Conservation (phyloP, 2,329 filamentous ascomycete species). For the Diaporthe citriasiana region DNA sequence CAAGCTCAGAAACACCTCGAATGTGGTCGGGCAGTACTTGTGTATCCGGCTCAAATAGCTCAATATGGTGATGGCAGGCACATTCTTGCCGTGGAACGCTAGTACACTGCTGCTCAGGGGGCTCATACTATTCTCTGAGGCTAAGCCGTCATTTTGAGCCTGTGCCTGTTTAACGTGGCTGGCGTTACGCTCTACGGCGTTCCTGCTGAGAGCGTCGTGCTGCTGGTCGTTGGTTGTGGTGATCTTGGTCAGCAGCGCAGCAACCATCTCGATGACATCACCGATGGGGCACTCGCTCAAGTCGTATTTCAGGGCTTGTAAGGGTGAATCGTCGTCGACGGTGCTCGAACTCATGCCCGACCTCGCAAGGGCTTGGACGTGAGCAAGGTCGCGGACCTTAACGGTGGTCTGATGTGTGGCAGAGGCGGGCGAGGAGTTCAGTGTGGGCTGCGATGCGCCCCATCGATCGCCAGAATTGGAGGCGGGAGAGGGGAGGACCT, state of each 20-base stretch:
- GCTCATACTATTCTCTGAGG: conserved; percentile 63
- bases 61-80: conserved; percentile 95
- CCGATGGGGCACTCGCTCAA: conserved; percentile 98
- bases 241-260: conserved; percentile 94
- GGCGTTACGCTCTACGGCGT: conserved; percentile 81
- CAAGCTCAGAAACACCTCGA: conserved; percentile 95
- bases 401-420: conserved; percentile 69
- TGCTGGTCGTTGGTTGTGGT: conserved; percentile 96
- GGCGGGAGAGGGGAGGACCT: conserved; percentile 54
- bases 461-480: conserved; percentile 51
- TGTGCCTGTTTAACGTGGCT: conserved; percentile 70
- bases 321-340: conserved; percentile 64
- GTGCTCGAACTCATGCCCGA: conserved; percentile 78
- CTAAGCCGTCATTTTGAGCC: conserved; percentile 46
- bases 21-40: conserved; percentile 98
- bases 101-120: conserved; percentile 78
- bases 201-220: conserved; percentile 89
- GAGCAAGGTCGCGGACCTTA: conserved; percentile 87
- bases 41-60: conserved; percentile 97
- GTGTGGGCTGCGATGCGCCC: conserved; percentile 44
- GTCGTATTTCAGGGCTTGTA: conserved; percentile 81
- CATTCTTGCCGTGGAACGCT: conserved; percentile 98
- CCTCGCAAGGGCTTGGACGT: conserved; percentile 89
- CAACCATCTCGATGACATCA: conserved; percentile 99
- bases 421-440: conserved; percentile 51